Base-by-base conservation (phyloP, 805 yeast genomes). In the Hanseniaspora occidentalis region DNA sequence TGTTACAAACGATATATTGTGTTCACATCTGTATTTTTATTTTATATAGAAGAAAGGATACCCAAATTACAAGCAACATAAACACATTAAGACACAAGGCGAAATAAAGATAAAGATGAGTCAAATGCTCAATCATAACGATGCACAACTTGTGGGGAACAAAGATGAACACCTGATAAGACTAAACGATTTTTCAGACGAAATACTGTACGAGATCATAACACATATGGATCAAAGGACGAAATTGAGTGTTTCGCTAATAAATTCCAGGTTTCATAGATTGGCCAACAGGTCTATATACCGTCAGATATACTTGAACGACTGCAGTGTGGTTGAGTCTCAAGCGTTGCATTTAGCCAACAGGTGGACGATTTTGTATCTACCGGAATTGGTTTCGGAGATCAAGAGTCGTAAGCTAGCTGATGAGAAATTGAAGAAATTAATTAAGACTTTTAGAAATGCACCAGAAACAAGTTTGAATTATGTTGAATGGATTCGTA, bases 221-320 rank as follows among this genome's bases (percentile, higher is more conserved):
- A 53, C 62, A 13, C 56, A 58, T 47, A 59, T 65, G 31, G 52
- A 59, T 9, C 70, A 65, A 40, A 33, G 37, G 3, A 67, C 63
- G 42, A 54, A 66, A 18, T 37, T 62, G 2, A 42, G 27, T 1
- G 36, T 58, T 8, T 45, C 62, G 1, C 36, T 50, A 7, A 49
- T 60, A 4, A 58, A 55, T 18, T 54, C 45, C 31, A 46, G 52
- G 21, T 56, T 54, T 36, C 46, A 64, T 36, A 40, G 47, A 19
- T 43, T 66, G 2, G 61, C 65, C 1, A 52, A 54, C 3, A 51
- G 52, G 33, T 41, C 58, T 10, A 39, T 66, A 7, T 66, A 66
- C 44, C 52, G 61, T 24, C 51, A 59, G 38, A 58, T 66, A 6
- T 66, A 66, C 42, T 48, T 66, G 17, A 66, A 66, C 42, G 69